Evolutionary conservation across 192 early-diverging fungal species (phyloP).

Genomic region (Ambispora gerdemannii): DNA sequence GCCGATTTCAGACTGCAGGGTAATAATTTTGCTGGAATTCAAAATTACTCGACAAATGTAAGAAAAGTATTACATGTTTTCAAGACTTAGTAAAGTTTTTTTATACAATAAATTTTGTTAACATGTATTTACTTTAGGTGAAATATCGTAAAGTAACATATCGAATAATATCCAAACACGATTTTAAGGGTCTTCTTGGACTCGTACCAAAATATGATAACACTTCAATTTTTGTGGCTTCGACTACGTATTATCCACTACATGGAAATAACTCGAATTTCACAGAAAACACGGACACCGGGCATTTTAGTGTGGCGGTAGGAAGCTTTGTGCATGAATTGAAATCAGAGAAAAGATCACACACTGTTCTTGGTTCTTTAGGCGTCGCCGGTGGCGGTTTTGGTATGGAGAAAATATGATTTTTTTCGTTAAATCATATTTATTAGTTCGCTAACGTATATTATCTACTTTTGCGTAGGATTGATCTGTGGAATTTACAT

Average conservation of each 20-base stretch:
- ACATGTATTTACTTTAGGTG: neutral
- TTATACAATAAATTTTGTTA: neutral
- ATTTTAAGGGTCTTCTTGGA: neutral
- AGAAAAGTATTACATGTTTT: too few relatives aligned
- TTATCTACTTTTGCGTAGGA: neutral
- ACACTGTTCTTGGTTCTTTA: neutral
- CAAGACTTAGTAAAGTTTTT: neutral
- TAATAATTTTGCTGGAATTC: neutral
- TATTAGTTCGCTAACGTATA: neutral
- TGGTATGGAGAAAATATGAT: neutral
- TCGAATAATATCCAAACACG: neutral
- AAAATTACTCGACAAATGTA: neutral
- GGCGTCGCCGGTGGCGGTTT: conserved; percentile 1
- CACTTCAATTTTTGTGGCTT: neutral
- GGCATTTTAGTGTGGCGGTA: neutral
- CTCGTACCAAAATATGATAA: neutral
- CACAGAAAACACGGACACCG: too few relatives aligned
- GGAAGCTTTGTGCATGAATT: conserved; percentile 2
- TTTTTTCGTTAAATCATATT: neutral
- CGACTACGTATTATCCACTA: conserved; percentile 3
- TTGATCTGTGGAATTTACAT: conserved; percentile 5
- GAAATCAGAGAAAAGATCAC: neutral
- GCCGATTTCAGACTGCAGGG: neutral
- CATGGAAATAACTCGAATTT: neutral
- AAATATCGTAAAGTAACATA: neutral